Base-by-base conservation (phyloP, 1,139 yeast genomes). In the Yamadazyma trypodendri region DNA sequence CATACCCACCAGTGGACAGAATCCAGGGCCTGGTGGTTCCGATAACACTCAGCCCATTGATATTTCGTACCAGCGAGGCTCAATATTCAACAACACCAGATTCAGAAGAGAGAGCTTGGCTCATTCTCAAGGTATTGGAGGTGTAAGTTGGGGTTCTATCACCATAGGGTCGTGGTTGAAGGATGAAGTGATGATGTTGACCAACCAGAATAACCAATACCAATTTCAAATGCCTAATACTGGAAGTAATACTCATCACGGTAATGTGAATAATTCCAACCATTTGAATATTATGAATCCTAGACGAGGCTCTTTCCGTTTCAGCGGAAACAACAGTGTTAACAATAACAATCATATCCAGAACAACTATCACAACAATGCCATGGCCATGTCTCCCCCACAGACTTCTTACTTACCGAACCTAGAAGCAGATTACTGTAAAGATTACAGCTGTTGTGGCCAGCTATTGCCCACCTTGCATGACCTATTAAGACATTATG, bases 51-150 rank as follows among this genome's bases (percentile, higher is more conserved):
- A 71, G 49, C 77, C 77, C 4, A 71, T 71, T 40, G 77, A 71
- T 48, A 71, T 71, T 39, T 65, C 75, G 4, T 65, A 68, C 49
- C 75, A 69, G 46, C 56, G 73, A 41, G 62, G 64, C 25, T 65
- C 73, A 17, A 67, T 70, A 24, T 68, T 71, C 47, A 58, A 57
- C 38, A 60, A 59, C 40, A 52, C 62, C 4, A 42, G 64, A 37
- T 72, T 81, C 44, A 77, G 96, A 52, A 72, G 97, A 44, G 97
- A 90, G 52, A 81, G 90, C 43, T 81, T 92, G 42, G 97, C 97
- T 17, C 97, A 90, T 60, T 84, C 96, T 2, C 96, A 88, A 59
- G 97, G 97, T 8, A 86, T 90, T 81, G 97, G 97, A 30, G 97
- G 97, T 36, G 86, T 92, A 27, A 84, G 95, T n/a, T 92, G 97